Percentiles rank a stretch among this genome's conserved stretches.
phyloP scores from a whole-genome alignment of 331 rosid genomes.

The Prunus yedoensis region DNA sequence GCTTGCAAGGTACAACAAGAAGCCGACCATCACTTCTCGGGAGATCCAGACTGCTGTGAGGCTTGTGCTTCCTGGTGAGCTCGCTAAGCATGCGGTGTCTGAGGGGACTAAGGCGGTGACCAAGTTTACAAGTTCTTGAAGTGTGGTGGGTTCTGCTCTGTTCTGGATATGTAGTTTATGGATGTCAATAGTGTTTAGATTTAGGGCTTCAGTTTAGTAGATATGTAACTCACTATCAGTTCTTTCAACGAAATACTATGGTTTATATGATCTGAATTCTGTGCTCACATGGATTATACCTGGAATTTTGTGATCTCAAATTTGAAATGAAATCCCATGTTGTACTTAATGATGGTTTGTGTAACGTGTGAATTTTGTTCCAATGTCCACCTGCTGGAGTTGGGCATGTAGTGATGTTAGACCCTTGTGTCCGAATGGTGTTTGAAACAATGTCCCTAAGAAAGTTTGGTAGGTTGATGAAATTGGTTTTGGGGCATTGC shows the following conservation, averaged over 20 bases:
- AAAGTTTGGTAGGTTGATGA: not conserved
- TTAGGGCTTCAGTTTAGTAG: not conserved
- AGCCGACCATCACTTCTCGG: conserved; percentile 65
- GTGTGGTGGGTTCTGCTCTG: not conserved
- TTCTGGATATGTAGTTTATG: not conserved
- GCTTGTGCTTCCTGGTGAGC: conserved; percentile 69
- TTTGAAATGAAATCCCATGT: not conserved
- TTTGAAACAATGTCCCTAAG: not conserved
- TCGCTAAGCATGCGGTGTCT: conserved; percentile 72
- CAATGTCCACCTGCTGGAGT: not conserved
- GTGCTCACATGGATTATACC: not conserved
- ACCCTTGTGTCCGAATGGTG: not conserved
- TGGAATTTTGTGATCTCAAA: not conserved
- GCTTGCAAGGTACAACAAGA: conserved; percentile 77
- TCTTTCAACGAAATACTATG: not conserved
- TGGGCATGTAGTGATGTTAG: no score
- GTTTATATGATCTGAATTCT: not conserved
- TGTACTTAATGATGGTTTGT: not conserved
- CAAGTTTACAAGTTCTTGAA: conserved; percentile 65
- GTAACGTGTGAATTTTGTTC: not conserved
- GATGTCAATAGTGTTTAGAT: not conserved
- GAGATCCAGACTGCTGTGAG: conserved; percentile 80
- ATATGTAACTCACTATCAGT: not conserved
- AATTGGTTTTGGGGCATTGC: not conserved
- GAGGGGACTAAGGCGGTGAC: conserved; percentile 82